Evolutionary conservation across 2,329 filamentous ascomycete species (phyloP), one percentile per base, ranked within the genome.

Genomic region (Tolypocladium sp.): DNA sequence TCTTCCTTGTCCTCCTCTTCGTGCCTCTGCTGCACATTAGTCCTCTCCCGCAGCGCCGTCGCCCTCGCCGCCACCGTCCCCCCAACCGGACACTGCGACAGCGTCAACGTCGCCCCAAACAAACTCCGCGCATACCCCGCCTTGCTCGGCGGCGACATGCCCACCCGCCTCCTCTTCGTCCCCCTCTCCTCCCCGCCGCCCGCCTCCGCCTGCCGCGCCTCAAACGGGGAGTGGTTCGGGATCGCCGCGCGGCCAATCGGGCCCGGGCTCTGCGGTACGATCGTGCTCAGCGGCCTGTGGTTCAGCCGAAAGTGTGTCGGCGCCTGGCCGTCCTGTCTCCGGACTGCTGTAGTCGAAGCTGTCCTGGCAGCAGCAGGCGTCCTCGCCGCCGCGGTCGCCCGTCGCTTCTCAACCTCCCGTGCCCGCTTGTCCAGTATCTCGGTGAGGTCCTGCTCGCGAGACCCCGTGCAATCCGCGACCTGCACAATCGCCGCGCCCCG

Each of bases 401-500:
- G 75, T 20, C 80, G 71, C 62, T 78, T 74, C 58, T 77, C 79
- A 46, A 78, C 82, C 59, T 86, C 80, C 65, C 82, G 86, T 12
- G 77, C 76, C 59, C 84, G 83, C 72, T 88, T 92, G 62, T 90
- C 87, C 53, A 94, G 75, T 35, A 97, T 73, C 35, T 87, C 86
- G 0, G 88, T 85, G 33, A 97, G 71, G 67, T 97, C 91, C 56
- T 93, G 92, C 64, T 93, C 82, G 2, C 82, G 85, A 40, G 79
- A 82, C 9, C 87, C 90, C n/a, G 89, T 77, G 44, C 81, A 83
- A 59, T 96, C 91, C 30, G 83, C 83, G 2, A 96, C 90, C 72
- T 96, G 86, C 13, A 97, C 88, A 60, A 95, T 80, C 35, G 90
- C 82, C 1, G 85, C 85, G 55, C 87, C 88, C 56, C 86, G 83